A percentile compares a stretch with the other conserved stretches of the same genome.
Evolutionary conservation across 2,329 filamentous ascomycete genomes (phyloP).

Genomic region (Fusarium denticulatum): DNA sequence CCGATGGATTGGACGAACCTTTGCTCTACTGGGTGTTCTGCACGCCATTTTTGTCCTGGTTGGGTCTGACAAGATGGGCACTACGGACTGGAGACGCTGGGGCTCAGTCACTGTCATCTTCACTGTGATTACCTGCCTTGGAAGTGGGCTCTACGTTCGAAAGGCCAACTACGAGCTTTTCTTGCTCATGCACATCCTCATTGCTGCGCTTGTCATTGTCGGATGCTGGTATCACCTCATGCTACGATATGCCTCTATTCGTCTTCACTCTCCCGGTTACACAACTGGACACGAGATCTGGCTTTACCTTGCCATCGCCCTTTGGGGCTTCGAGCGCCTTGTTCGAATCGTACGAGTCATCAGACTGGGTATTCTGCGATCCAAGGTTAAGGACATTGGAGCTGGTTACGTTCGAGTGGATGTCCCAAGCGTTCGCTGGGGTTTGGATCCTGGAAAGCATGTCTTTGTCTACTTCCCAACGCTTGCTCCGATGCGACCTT

Average conservation of each 20-base stretch:
- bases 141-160: slow-evolving; percentile 42
- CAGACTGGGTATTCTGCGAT: slow-evolving; percentile 37
- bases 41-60: neutral
- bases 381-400: slow-evolving; percentile 12
- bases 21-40: slow-evolving; percentile 1
- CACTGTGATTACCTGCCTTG: neutral
- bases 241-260: slow-evolving; percentile 41
- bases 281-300: slow-evolving; percentile 56
- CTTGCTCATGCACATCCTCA: slow-evolving; percentile 53
- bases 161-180: slow-evolving; percentile 57
- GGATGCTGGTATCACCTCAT: slow-evolving; percentile 57
- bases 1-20: slow-evolving; percentile 3
- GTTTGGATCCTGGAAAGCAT: slow-evolving; percentile 9
- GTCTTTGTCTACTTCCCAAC: slow-evolving; percentile 18
- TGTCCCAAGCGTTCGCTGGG: neutral
- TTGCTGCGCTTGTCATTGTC: slow-evolving; percentile 54
- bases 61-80: neutral
- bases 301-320: slow-evolving; percentile 42
- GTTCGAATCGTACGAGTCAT: slow-evolving; percentile 37
- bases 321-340: slow-evolving; percentile 47
- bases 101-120: neutral
- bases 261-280: slow-evolving; percentile 19
- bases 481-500: neutral
- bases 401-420: slow-evolving; percentile 1
- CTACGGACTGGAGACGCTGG: neutral